Evolutionary conservation across 768 basidiomycete genomes (phyloP), one percentile per base, ranked within the genome.

Genomic region (Termitomyces bulborhizus): DNA sequence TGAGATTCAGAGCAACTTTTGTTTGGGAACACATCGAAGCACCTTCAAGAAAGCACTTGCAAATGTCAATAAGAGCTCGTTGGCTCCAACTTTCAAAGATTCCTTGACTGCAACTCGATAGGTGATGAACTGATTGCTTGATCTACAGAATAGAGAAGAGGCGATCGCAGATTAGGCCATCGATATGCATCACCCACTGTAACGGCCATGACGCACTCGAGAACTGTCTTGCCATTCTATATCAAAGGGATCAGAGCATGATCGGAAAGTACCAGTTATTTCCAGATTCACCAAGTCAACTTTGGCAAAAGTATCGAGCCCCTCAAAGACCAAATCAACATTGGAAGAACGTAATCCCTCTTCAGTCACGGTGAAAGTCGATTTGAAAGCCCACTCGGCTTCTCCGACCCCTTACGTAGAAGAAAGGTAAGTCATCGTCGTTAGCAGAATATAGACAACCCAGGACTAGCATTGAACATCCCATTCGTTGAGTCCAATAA

Each of bases 231-330:
- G 5, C 82, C 90, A 58, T 98, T 94, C 91, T 94, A 51, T 18
- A 31, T 40, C 15, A 29, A 47, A 15, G 18, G n/a, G 24, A 21
- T 34, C n/a, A 29, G n/a, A 37, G 47, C 16, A 29, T 56, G 26
- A 46, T 36, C 12, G 44, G 9, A 18, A 21, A 12, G 18, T 31
- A 5, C 24, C 4, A 29, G 29, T 31, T 34, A 36, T 32, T 8
- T n/a, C n/a, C 5, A 46, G 11, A 70, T 83, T 68, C 60, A 89
- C 92, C 56, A 96, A 69, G 32, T 69, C 68, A 41, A 94, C 77
- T n/a, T 73, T 75, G 2, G 88, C 84, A 65, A 93, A 96, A 0
- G 94, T 97, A 65, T 98, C 95, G 18, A 98, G 70, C 16, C 95
- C 95, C 11, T 96, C 93, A 57, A 96, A 93, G 7, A 94, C 77